Evolutionary conservation across 2,329 filamentous ascomycete genomes (phyloP), one percentile per base, ranked within the genome.

Genomic region (Neobulgaria alba): DNA sequence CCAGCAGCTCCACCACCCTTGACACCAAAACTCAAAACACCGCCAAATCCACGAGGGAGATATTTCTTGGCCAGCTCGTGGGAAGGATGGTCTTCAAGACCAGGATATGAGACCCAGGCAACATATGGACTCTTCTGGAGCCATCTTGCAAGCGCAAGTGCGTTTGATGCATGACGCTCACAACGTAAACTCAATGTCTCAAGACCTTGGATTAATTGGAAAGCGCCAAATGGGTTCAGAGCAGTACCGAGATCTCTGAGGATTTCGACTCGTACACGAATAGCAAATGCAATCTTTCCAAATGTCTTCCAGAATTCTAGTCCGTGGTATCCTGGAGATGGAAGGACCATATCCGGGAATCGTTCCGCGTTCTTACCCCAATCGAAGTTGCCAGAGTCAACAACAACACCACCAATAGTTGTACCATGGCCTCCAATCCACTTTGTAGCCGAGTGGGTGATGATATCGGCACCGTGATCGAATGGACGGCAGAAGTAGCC

Each of bases 351-450:
- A 63, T 95, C 86, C 1, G 90, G 90, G 72, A 96, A 96, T 15
- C 89, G 81, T 55, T 76, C 76, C 34, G 71, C 82, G 61, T 95
- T 67, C 65, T 82, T 82, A 54, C 84, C 86, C 89, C 90, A 96
- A 70, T 94, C 83, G 61, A 95, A 96, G 61, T 87, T 92, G 56
- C 89, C 89, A 51, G 81, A 77, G 67, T 95, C 89, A 49, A 95
- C 71, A 23, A 95, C 75, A 32, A 95, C 75, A 46, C 89, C 89
- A 43, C 75, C 89, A 51, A 95, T 85, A 18, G 89, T 95, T 30
- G 89, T 94, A 46, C 89, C 90, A 63, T 96, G 90, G 31, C 89
- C 89, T 42, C 89, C 89, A 48, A 96, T 95, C 89, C 89, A 95
- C 66, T 95, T 95, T 43, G 89, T 95, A 9, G 88, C 88, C 29